Base-by-base conservation (phyloP, 192 early-diverging fungal genomes). In the Coemansia asiatica region DNA sequence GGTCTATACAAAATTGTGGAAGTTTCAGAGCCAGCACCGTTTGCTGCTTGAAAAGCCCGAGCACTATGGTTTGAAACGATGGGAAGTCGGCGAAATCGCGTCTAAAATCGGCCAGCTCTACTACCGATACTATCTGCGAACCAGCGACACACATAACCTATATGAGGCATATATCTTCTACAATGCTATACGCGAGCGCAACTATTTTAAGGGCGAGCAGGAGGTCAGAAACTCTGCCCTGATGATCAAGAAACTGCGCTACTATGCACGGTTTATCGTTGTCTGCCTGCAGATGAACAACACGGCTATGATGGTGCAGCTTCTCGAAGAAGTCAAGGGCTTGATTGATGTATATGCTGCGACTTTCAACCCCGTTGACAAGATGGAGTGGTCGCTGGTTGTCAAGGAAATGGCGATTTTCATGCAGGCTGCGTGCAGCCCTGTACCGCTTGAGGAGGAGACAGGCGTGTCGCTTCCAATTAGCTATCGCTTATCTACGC, bases 71-170 rank as follows among this genome's bases (percentile, higher is more conserved):
- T 73, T 99, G 60, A 98, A 99, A 72, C 87, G 97, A 13, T 95
- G 92, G 88, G 95, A 98, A 69, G 95, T 99, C 58, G 97, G 97
- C 25, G 97, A 99, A 68, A 94, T 97, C 60, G 96, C 96, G 4
- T 94, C 92, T 29, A 99, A 99, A 71, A 96, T 99, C 67, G 97
- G 95, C 0, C 97, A 96, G 82, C 84, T 90, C 54, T 95, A 86
- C 67, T 92, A 91, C 63, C 88, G 89, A 53, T 90, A 90, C 69
- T 92, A 90, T 66, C 70, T 96, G 26, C 89, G 96, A 15, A 97
- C 97, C 2, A 93, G 92, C 66, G 97, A 98, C 61, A 98, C 97
- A 2, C 96, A 96, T 68, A 96, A 99, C 68, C 74, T 99, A 40
- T 85, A 92, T 31, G 97, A 99, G 72, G 90, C 96, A 0, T 96